These are phyloP conservation scores for Fusarium lyarnte DNA, from an alignment of 2,329 filamentous ascomycete genomes.

Conservation along the genomic window DNA sequence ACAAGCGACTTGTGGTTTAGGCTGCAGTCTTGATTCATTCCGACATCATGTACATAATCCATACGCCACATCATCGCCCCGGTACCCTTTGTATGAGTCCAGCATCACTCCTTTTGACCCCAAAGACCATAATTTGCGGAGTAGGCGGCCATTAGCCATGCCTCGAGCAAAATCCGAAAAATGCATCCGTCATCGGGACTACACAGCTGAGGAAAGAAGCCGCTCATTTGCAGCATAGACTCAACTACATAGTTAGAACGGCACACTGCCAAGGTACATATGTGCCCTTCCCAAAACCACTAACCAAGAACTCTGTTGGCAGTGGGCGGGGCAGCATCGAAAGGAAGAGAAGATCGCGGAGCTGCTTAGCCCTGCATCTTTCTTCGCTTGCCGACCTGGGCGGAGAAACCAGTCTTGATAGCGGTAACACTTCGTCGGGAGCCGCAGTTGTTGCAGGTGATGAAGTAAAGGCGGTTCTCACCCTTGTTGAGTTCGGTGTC, in stretches of 20 bases:
- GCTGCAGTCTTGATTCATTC: conserved; percentile 42
- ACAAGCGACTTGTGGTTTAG: not conserved
- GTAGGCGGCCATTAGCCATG: conserved; percentile 25
- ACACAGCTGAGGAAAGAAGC: conserved; percentile 3
- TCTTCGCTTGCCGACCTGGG: conserved; percentile 98
- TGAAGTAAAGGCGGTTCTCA: conserved; percentile 98
- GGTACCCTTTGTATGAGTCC: conserved; percentile 27
- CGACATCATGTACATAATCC: conserved; percentile 44
- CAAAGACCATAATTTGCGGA: conserved; percentile 28
- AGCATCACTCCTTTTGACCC: conserved; percentile 35
- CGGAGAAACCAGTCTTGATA: conserved; percentile 99
- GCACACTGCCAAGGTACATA: conserved; percentile 6
- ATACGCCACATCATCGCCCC: conserved; percentile 41
- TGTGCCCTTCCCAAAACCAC: conserved; percentile 11
- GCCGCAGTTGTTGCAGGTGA: conserved; percentile 89
- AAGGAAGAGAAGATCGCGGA: conserved; percentile 1
- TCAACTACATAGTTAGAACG: conserved; percentile 17
- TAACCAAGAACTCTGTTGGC: conserved; percentile 11
- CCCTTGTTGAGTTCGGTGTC: conserved; percentile 98
- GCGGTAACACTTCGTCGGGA: conserved; percentile 89
- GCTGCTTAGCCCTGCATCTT: conserved; percentile 82
- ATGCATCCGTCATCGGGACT: conserved; percentile 22
- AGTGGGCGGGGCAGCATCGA: conserved; percentile 6
- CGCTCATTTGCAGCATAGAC: not conserved
- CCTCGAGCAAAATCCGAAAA: conserved; percentile 35